A percentile compares a stretch with the other conserved stretches of the same genome.
Evolutionary conservation across 202 grass and related monocot genomes (phyloP).

Genomic region (Miscanthus sacchariflorus): DNA sequence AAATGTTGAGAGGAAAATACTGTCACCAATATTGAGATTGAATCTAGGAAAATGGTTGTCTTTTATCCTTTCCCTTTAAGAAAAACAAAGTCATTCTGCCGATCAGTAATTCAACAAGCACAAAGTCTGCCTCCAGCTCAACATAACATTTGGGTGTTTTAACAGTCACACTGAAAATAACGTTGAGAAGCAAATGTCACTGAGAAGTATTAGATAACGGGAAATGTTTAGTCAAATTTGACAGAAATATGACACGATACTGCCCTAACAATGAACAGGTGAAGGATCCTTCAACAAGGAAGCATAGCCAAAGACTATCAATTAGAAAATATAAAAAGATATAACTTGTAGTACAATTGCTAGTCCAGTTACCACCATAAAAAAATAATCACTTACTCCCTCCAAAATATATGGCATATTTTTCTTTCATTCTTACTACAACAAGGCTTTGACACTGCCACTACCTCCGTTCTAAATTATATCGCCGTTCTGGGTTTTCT

Average conservation of each 20-base stretch:
- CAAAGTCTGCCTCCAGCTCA: conserved; percentile 14
- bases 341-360: neutral
- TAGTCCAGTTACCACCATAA: conserved; percentile 3
- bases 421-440: neutral
- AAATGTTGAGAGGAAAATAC: no score
- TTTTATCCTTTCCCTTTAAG: neutral
- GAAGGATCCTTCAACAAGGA: conserved; percentile 15
- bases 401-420: neutral
- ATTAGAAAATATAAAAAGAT: neutral
- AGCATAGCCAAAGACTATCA: neutral
- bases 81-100: neutral
- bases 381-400: neutral
- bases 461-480: no score
- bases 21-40: neutral
- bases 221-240: conserved; percentile 20
- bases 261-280: neutral
- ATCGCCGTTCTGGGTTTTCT: no score
- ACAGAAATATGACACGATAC: neutral
- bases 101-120: neutral
- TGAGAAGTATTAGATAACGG: neutral
- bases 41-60: neutral
- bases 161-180: neutral
- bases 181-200: conserved; percentile 12
- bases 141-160: neutral
- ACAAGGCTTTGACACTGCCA: neutral